A percentile compares a stretch with the other conserved stretches of the same genome.
phyloP scores from a whole-genome alignment of 2,329 filamentous ascomycete genomes.

The Thelonectria discophora region DNA sequence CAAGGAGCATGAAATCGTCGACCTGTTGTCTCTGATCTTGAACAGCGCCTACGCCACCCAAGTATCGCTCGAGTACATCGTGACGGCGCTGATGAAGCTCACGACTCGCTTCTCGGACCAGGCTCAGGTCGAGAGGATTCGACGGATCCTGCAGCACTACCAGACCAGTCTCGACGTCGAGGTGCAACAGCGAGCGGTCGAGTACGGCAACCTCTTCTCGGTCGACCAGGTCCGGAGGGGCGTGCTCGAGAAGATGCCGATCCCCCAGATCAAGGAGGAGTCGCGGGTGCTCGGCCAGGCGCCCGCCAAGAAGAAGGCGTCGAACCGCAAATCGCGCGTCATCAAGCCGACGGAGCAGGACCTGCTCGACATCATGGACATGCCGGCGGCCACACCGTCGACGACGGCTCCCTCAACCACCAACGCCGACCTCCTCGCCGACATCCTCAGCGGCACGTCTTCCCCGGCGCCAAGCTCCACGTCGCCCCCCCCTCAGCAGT shows the following conservation, averaged over 20 bases:
- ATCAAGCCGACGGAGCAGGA: slow-evolving; percentile 91
- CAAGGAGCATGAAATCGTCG: slow-evolving; percentile 88
- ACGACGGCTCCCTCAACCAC: slow-evolving; percentile 66
- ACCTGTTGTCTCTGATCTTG: slow-evolving; percentile 90
- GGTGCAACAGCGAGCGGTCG: slow-evolving; percentile 93
- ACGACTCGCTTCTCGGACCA: slow-evolving; percentile 86
- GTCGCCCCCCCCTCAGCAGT: slow-evolving; percentile 61
- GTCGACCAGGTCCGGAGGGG: slow-evolving; percentile 88
- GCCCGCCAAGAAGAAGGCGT: slow-evolving; percentile 72
- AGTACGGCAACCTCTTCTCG: slow-evolving; percentile 93
- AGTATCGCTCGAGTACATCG: slow-evolving; percentile 92
- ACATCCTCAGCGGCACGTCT: slow-evolving; percentile 85
- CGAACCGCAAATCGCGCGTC: slow-evolving; percentile 78
- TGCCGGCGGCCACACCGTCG: slow-evolving; percentile 63
- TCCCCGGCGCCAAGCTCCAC: slow-evolving; percentile 50
- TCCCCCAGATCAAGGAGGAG: slow-evolving; percentile 95
- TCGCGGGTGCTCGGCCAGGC: slow-evolving; percentile 89
- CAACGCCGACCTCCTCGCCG: slow-evolving; percentile 87
- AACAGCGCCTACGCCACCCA: slow-evolving; percentile 95
- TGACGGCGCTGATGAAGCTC: slow-evolving; percentile 93
- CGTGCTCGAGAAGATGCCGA: slow-evolving; percentile 96
- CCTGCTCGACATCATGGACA: slow-evolving; percentile 90
- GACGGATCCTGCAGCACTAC: slow-evolving; percentile 78
- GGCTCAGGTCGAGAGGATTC: slow-evolving; percentile 85
- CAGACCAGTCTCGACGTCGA: slow-evolving; percentile 93